Conservation (phyloP, 169 alveolate species). For the Eimeria praecox region DNA sequence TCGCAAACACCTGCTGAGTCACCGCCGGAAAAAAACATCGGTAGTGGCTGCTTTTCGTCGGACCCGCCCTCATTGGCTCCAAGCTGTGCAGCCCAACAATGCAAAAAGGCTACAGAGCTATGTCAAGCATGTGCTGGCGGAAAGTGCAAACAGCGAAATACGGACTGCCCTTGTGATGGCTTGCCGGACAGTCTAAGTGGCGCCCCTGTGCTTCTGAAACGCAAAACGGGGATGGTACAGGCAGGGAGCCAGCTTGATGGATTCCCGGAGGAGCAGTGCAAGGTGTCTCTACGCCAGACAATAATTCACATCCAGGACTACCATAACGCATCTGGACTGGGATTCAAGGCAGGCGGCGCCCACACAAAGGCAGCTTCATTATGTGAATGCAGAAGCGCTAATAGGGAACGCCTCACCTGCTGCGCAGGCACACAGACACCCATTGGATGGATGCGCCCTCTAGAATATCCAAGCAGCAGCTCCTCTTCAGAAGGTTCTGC, state of each 20-base stretch:
- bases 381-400: background rate
- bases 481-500: background rate
- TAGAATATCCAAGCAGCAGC: background rate
- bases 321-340: background rate
- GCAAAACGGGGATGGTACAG: background rate
- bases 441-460: conserved; percentile 20
- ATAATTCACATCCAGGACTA: background rate
- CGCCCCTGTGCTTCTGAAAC: background rate
- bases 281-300: background rate
- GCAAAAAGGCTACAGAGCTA: background rate
- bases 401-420: background rate
- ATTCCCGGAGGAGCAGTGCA: background rate
- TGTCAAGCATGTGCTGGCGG: background rate
- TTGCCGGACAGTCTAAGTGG: background rate
- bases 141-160: background rate
- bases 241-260: background rate
- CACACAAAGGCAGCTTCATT: background rate
- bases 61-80: background rate
- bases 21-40: background rate
- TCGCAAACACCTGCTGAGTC: background rate
- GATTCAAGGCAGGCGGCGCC: background rate
- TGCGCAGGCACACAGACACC: conserved; percentile 41
- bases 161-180: background rate
- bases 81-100: background rate
- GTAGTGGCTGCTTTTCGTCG: background rate